Percentiles rank a stretch among this genome's conserved stretches.
Conservation (phyloP, 345 rosid genomes). For the Citrus australasica region DNA sequence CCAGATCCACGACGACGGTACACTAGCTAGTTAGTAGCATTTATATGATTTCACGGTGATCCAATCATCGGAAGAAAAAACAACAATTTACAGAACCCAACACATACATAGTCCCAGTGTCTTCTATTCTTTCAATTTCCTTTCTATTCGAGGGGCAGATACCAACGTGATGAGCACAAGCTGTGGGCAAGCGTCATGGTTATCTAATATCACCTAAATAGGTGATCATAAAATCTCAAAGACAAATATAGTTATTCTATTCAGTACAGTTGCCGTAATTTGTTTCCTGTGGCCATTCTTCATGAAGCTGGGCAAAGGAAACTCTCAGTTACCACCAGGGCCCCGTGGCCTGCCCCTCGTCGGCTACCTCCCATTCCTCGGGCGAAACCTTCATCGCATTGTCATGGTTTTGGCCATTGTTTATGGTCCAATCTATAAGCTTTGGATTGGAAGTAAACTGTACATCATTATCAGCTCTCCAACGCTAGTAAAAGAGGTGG, state of each 20-base stretch:
- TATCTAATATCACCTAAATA: no score
- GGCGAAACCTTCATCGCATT: conserved; percentile 22
- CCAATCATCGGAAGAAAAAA: no score
- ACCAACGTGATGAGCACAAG: no score
- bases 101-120: no score
- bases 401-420: conserved; percentile 20
- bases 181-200: no score
- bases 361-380: conserved; percentile 27
- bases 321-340: conserved; percentile 10
- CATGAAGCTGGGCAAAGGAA: no score
- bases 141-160: no score
- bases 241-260: background rate
- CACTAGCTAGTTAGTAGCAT: no score
- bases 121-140: no score
- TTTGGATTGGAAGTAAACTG: conserved; percentile 28
- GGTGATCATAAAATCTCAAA: background rate
- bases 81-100: no score
- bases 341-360: conserved; percentile 18
- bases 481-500: conserved; percentile 27
- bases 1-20: no score
- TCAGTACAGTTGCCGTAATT: background rate
- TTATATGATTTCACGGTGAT: no score
- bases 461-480: conserved; percentile 17
- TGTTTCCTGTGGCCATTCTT: background rate
- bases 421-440: conserved; percentile 36